Evolutionary conservation across 2,329 filamentous ascomycete genomes (phyloP), one percentile per base, ranked within the genome.

Genomic region (Talaromyces sp.): DNA sequence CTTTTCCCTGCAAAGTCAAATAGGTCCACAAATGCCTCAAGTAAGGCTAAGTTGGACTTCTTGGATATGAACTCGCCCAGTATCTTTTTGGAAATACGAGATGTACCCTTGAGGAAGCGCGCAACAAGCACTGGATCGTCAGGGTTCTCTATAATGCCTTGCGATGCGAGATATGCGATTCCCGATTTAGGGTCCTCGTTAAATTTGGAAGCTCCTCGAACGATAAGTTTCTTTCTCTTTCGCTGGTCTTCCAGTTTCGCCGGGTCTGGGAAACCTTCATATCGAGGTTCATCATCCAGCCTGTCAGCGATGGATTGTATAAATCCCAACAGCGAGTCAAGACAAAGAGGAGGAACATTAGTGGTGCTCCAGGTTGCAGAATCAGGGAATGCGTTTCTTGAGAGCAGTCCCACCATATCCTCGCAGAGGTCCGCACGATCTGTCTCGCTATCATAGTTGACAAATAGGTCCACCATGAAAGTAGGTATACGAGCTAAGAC

Each of bases 351-450:
- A 17, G 94, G 94, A 1, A 99, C 95, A 71, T 96, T 99, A 5
- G 93, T 97, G 11, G 94, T 99, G 73, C 95, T 99, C 94, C 94
- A 99, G 6, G 92, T 97, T 6, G 93, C 94, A 9, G 94, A 96
- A 73, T 99, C 94, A 0, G 94, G 95, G 65, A 99, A 89, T 2
- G 94, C 94, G 72, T 97, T 99, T 61, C 94, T 85, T 21, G 94
- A 93, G 17, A 99, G 80, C 35, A 99, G 82, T 0, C 94, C 93
- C 62, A 99, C 86, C 84, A 97, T 89, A 70, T 99, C 95, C 77
- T 96, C 90, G 69, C 94, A 99, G 5, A 99, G 79, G 76, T 99
- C 94, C 56, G 88, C 88, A 55, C 92, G 85, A 70, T 99, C 91
- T 57, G 91, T 87, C 70, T 97, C 92, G 70, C 93, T 99, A 74